A percentile compares a stretch with the other conserved stretches of the same genome.
These are phyloP conservation scores for Neckera pumila DNA, from an alignment of 225 moss, liverwort and hornwort species.

Conservation along the genomic window DNA sequence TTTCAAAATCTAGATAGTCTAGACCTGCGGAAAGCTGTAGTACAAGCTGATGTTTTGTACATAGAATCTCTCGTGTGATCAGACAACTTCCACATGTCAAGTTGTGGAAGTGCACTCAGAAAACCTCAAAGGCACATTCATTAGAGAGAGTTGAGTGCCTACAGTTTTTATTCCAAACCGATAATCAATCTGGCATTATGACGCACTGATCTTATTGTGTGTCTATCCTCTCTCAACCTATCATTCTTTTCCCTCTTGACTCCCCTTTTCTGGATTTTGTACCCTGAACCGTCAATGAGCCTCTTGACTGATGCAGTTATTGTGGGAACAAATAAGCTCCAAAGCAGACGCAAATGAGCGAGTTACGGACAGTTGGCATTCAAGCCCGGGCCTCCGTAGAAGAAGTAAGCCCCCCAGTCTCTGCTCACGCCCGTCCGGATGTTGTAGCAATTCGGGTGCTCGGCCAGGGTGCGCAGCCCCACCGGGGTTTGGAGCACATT, in stretches of 20 bases:
- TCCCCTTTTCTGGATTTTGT: not conserved
- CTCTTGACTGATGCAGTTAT: not conserved
- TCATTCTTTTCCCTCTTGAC: not conserved
- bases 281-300: not conserved
- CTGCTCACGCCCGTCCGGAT: conserved; percentile 20
- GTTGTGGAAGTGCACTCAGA: not conserved
- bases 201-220: not conserved
- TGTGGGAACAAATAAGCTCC: not conserved
- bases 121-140: not conserved
- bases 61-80: not conserved
- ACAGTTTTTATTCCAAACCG: not conserved
- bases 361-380: conserved; percentile 24
- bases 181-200: not conserved
- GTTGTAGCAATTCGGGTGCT: conserved; percentile 39
- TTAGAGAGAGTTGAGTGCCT: not conserved
- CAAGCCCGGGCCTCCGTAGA: conserved; percentile 42
- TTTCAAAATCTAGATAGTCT: not conserved
- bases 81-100: not conserved
- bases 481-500: conserved; percentile 29
- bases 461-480: conserved; percentile 27
- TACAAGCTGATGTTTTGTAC: not conserved
- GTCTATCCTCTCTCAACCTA: not conserved
- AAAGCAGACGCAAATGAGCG: not conserved
- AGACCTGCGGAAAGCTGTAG: not conserved
- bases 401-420: conserved; percentile 46